Percentiles rank a stretch among this genome's conserved stretches.
Evolutionary conservation across 164 flowering plant genomes (phyloP).

Genomic region (Vitis labrusca): DNA sequence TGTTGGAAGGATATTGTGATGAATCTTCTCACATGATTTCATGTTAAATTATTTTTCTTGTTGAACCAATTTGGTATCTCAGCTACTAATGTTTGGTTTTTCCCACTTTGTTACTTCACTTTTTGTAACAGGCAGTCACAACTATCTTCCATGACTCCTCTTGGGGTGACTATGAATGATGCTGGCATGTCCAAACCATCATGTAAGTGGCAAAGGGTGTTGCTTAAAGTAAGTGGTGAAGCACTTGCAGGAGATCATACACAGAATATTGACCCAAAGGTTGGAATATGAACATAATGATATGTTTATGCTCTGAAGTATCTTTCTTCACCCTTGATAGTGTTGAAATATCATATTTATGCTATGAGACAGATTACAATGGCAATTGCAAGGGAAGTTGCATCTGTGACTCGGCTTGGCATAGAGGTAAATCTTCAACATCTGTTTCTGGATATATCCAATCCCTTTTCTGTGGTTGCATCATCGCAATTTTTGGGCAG

Average conservation of each 20-base stretch:
- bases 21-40: neutral
- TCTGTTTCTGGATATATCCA: neutral
- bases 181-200: constrained; percentile 40
- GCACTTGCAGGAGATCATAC: constrained; percentile 91
- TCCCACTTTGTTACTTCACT: neutral
- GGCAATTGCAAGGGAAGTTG: constrained; percentile 96
- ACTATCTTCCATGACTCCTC: constrained; percentile 40
- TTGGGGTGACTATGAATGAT: constrained; percentile 51
- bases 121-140: constrained; percentile 44
- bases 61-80: neutral
- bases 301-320: neutral
- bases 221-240: constrained; percentile 99
- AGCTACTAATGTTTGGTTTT: no score
- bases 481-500: neutral
- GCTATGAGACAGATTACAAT: constrained; percentile 61
- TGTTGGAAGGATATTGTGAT: no score
- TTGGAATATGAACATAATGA: constrained; percentile 15
- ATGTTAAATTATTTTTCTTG: no score
- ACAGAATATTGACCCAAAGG: constrained; percentile 97
- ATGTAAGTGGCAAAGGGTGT: constrained; percentile 82
- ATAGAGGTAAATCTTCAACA: constrained; percentile 57
- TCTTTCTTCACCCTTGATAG: neutral
- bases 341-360: constrained; percentile 1
- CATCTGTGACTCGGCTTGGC: constrained; percentile 89
- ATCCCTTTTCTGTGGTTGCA: no score